Percentiles rank a stretch among this genome's conserved stretches.
Evolutionary conservation across 495 filamentous ascomycete species (phyloP).

Genomic region (Xylaria sp.): DNA sequence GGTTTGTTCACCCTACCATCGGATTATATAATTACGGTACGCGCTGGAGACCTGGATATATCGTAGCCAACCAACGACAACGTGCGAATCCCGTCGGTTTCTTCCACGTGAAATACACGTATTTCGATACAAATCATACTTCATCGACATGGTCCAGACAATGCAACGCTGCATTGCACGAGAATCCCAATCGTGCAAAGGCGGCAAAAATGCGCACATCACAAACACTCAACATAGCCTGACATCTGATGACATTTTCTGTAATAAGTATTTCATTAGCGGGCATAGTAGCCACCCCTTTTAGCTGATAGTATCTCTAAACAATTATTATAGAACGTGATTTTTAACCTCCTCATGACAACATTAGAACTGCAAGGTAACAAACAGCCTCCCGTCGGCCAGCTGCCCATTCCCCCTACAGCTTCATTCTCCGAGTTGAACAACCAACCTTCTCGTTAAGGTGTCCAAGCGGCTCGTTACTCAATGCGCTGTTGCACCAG

Average conservation of each 20-base stretch:
- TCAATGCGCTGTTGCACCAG: constrained; percentile 15
- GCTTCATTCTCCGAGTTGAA: constrained; percentile 6
- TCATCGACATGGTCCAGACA: constrained; percentile 2
- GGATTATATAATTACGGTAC: constrained; percentile 6
- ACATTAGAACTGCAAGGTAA: background rate
- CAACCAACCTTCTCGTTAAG: constrained; percentile 23
- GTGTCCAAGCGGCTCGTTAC: constrained; percentile 21
- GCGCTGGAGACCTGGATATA: background rate
- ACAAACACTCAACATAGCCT: background rate
- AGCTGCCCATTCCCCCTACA: constrained; percentile 6
- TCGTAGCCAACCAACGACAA: constrained; percentile 10
- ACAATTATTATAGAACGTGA: background rate
- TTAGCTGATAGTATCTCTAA: background rate
- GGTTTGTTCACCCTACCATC: background rate
- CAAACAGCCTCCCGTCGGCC: background rate
- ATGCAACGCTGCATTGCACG: background rate
- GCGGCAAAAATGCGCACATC: background rate
- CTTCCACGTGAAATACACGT: background rate
- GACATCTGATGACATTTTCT: background rate
- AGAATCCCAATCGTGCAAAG: background rate
- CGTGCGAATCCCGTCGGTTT: background rate
- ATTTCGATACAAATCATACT: background rate
- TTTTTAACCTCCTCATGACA: background rate
- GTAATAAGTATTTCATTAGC: constrained; percentile 19
- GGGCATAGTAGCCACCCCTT: background rate